Evolutionary conservation across 805 yeast genomes (phyloP).

Genomic region (Wickerhamiella lipophila): DNA sequence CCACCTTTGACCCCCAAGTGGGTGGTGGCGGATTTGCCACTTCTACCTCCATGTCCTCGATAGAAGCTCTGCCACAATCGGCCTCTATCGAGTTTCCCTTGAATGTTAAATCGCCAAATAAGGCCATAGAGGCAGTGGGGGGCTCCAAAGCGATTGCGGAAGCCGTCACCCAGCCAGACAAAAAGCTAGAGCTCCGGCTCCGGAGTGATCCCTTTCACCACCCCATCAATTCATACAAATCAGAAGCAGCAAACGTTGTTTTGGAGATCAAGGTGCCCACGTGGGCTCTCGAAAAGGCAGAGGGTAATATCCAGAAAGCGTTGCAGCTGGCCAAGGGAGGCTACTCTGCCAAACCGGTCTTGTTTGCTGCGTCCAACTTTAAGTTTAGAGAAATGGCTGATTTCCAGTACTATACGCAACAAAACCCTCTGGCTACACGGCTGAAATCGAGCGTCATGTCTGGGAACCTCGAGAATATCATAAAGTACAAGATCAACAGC

Average conservation of each 20-base stretch:
- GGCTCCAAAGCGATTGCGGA: slow-evolving; percentile 33
- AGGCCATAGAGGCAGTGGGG: slow-evolving; percentile 38
- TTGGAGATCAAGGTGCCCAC: slow-evolving; percentile 27
- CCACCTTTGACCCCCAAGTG: too few species aligned
- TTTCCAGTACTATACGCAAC: slow-evolving; percentile 59
- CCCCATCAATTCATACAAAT: slow-evolving; percentile 33
- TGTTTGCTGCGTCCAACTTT: slow-evolving; percentile 53
- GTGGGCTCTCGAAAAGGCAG: slow-evolving; percentile 20
- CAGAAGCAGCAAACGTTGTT: slow-evolving; percentile 24
- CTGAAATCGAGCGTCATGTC: slow-evolving; percentile 32
- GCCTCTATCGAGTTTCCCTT: slow-evolving; percentile 72
- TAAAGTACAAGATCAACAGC: slow-evolving; percentile 27
- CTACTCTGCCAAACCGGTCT: slow-evolving; percentile 46
- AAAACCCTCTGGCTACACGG: slow-evolving; percentile 38
- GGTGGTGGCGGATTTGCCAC: background rate
- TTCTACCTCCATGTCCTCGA: slow-evolving; percentile 3
- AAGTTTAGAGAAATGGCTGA: slow-evolving; percentile 80
- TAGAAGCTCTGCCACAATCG: slow-evolving; percentile 52
- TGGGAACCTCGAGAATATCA: slow-evolving; percentile 34
- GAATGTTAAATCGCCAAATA: slow-evolving; percentile 38
- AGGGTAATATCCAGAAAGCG: slow-evolving; percentile 44
- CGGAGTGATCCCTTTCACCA: slow-evolving; percentile 34
- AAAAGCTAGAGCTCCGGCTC: slow-evolving; percentile 28
- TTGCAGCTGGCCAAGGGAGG: slow-evolving; percentile 42
- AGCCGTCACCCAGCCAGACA: slow-evolving; percentile 27